Evolutionary conservation across 2,329 filamentous ascomycete genomes (phyloP), one percentile per base, ranked within the genome.

Genomic region (Penicillium digitatum): DNA sequence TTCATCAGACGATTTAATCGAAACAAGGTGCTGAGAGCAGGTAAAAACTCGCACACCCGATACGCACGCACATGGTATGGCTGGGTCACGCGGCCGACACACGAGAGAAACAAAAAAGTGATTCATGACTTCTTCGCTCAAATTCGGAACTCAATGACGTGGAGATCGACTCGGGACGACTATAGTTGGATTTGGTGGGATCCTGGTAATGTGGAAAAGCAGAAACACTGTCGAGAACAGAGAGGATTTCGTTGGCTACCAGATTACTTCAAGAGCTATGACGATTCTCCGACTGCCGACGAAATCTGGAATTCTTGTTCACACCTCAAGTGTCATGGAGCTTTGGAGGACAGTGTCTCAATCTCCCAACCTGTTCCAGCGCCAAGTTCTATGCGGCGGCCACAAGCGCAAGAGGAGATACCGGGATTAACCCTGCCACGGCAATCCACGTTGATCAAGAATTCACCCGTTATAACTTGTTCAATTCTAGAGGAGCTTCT

Each of bases 151-250:
- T 70, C 62, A 63, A 60, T 68, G 5, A 56, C 66, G 5, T 75
- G 74, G 73, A 67, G 66, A 44, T 68, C 72, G 4, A 63, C 69
- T 4, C 66, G 61, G 52, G 62, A 65, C 10, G 68, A 74, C 49
- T 75, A 74, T 58, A 65, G 57, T 42, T 74, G 72, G 71, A 63
- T 74, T 12, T 76, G 73, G 73, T 75, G 74, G 74, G 70, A 75
- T 60, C 71, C 71, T 11, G 63, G 61, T 1, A 62, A 69, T 22
- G 60, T 64, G 38, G 66, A 63, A 26, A 49, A 57, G 24, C 46
- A 66, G 43, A 58, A 57, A 40, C 66, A 66, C 38, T 55, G 55
- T 2, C 48, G 58, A 31, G 55, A 62, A 22, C 58, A 50, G 48
- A 60, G 42, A 31, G 29, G 32, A 4, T 37, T 66, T 40, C 54